phyloP scores from a whole-genome alignment of 2,329 filamentous ascomycete genomes.

The Passalora sequoiae region DNA sequence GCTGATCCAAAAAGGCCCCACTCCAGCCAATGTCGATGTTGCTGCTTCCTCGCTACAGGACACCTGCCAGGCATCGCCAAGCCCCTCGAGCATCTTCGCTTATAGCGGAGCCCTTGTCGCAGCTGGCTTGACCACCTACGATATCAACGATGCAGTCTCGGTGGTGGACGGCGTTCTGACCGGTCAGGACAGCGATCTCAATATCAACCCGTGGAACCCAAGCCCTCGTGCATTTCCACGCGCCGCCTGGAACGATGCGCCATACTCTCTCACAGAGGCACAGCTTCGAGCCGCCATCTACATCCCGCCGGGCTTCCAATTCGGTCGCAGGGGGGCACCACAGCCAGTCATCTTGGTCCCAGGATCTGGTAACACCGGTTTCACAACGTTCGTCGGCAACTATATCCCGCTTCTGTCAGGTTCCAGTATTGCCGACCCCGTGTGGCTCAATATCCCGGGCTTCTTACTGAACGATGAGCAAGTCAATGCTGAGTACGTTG shows the following conservation, averaged over 20 bases:
- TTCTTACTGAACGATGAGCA: slow-evolving; percentile 47
- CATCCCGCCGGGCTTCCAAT: slow-evolving; percentile 47
- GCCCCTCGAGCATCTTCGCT: slow-evolving; percentile 24
- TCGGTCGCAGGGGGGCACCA: slow-evolving; percentile 35
- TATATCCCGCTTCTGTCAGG: slow-evolving; percentile 45
- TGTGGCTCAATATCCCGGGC: slow-evolving; percentile 52
- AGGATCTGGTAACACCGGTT: slow-evolving; percentile 49
- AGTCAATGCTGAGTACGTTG: slow-evolving; percentile 50
- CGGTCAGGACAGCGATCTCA: slow-evolving; percentile 24
- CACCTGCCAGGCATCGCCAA: slow-evolving; percentile 1
- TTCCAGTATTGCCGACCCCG: slow-evolving; percentile 43
- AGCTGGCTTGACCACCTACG: slow-evolving; percentile 30
- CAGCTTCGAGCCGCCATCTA: slow-evolving; percentile 47
- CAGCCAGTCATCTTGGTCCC: slow-evolving; percentile 49
- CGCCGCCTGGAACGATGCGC: slow-evolving; percentile 39
- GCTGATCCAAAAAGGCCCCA: slow-evolving; percentile 4
- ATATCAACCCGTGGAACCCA: slow-evolving; percentile 24
- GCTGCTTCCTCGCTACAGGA: background rate
- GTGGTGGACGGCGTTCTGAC: slow-evolving; percentile 21
- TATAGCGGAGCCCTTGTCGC: slow-evolving; percentile 25
- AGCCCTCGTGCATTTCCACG: slow-evolving; percentile 35
- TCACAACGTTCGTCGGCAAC: slow-evolving; percentile 43
- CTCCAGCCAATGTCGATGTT: background rate
- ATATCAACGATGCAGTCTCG: slow-evolving; percentile 15
- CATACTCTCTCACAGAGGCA: slow-evolving; percentile 45